Evolutionary conservation across 805 yeast species (phyloP).

Genomic region (Candida nonsorbophila): DNA sequence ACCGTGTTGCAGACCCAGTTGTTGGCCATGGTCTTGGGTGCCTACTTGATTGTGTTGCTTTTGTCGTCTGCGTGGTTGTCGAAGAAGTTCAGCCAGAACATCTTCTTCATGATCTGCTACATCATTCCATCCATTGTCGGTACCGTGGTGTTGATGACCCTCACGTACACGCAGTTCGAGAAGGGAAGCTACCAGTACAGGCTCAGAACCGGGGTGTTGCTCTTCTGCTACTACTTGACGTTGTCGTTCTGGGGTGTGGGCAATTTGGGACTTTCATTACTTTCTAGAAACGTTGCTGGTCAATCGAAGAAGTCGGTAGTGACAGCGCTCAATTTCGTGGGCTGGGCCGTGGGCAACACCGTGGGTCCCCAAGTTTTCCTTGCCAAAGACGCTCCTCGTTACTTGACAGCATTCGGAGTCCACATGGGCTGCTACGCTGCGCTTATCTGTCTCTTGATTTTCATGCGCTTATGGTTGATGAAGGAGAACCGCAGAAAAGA

Average conservation of each 20-base stretch:
- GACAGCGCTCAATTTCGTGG: slow-evolving; percentile 54
- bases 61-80: slow-evolving; percentile 26
- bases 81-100: slow-evolving; percentile 13
- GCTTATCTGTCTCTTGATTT: slow-evolving; percentile 11
- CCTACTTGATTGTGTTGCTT: slow-evolving; percentile 33
- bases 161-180: slow-evolving; percentile 17
- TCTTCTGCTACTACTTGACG: slow-evolving; percentile 44
- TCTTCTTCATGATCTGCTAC: slow-evolving; percentile 17
- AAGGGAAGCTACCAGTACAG: slow-evolving; percentile 29
- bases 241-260: slow-evolving; percentile 54
- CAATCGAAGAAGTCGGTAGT: slow-evolving; percentile 63
- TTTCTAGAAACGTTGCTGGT: slow-evolving; percentile 62
- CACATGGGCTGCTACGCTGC: slow-evolving; percentile 35
- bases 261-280: slow-evolving; percentile 56
- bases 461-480: slow-evolving; percentile 35
- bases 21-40: slow-evolving; percentile 55
- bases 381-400: slow-evolving; percentile 43
- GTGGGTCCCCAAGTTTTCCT: slow-evolving; percentile 64
- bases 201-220: slow-evolving; percentile 8
- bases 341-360: slow-evolving; percentile 62
- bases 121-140: slow-evolving; percentile 30
- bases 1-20: slow-evolving; percentile 38
- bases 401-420: slow-evolving; percentile 49
- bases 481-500: slow-evolving; percentile 53
- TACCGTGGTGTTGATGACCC: slow-evolving; percentile 36